Percentiles rank a stretch among this genome's conserved stretches.
phyloP scores from a whole-genome alignment of 2,329 filamentous ascomycete genomes.

The Onygenales sp. region DNA sequence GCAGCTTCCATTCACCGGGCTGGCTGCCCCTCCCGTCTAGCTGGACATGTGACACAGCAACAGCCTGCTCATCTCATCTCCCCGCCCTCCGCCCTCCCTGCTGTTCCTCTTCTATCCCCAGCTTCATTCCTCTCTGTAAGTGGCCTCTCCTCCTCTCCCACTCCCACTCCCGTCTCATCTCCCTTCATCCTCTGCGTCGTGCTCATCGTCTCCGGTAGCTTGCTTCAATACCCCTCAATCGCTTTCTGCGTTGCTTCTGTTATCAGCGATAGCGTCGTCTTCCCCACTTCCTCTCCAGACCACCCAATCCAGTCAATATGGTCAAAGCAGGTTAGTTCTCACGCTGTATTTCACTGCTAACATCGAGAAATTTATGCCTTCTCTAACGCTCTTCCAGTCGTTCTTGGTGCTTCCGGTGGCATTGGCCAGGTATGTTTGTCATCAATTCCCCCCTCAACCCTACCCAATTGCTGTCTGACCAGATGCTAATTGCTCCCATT shows the following conservation, averaged over 20 bases:
- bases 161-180: slow-evolving; percentile 4
- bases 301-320: slow-evolving; percentile 27
- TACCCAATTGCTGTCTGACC: background rate
- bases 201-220: background rate
- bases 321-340: slow-evolving; percentile 34
- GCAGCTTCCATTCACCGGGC: too few species aligned
- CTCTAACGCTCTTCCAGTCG: slow-evolving; percentile 39
- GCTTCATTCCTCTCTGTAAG: too few species aligned
- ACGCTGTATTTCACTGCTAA: background rate
- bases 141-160: slow-evolving; percentile 1
- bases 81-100: too few species aligned
- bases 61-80: too few species aligned
- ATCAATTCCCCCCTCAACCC: background rate
- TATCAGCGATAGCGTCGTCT: background rate
- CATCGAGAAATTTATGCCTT: background rate
- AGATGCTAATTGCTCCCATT: slow-evolving; percentile 4
- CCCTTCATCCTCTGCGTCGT: background rate
- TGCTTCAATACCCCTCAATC: background rate
- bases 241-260: too few species aligned
- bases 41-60: too few species aligned
- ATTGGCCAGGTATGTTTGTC: slow-evolving; percentile 75
- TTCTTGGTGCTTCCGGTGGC: slow-evolving; percentile 94
- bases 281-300: slow-evolving; percentile 9
- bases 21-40: too few species aligned
- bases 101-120: too few species aligned